Percentiles rank a stretch among this genome's conserved stretches.
phyloP scores from a whole-genome alignment of 2,329 filamentous ascomycete genomes.

The Pseudogymnoascus sp. region DNA sequence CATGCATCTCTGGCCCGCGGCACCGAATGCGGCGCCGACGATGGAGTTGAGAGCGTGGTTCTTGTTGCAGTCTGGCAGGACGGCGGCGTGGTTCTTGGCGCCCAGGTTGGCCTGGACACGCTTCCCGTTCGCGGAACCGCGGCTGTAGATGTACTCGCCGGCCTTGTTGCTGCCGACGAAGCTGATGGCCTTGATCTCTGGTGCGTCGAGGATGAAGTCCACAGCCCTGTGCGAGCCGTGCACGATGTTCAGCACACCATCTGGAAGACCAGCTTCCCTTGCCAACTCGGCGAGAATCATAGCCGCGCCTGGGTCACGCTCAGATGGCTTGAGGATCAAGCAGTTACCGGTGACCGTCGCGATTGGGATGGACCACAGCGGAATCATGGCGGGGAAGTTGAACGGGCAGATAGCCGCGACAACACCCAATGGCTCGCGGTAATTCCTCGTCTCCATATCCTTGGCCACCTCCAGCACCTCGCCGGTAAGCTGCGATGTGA shows the following conservation, averaged over 20 bases:
- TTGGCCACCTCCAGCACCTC: slow-evolving; percentile 79
- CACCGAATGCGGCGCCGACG: slow-evolving; percentile 75
- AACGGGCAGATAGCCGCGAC: slow-evolving; percentile 82
- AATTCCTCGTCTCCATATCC: slow-evolving; percentile 83
- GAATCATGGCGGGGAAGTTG: slow-evolving; percentile 90
- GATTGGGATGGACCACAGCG: slow-evolving; percentile 82
- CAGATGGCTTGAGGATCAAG: slow-evolving; percentile 76
- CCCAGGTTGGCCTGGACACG: slow-evolving; percentile 82
- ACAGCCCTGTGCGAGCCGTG: slow-evolving; percentile 76
- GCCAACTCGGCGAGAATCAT: slow-evolving; percentile 80
- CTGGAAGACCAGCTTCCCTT: slow-evolving; percentile 72
- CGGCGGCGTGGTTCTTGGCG: slow-evolving; percentile 81
- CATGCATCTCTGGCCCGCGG: slow-evolving; percentile 82
- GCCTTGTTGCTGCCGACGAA: slow-evolving; percentile 86
- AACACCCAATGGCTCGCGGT: slow-evolving; percentile 73
- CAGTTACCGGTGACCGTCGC: slow-evolving; percentile 80
- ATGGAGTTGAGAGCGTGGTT: slow-evolving; percentile 83
- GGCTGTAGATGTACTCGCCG: slow-evolving; percentile 76
- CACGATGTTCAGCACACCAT: slow-evolving; percentile 75
- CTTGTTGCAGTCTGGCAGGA: slow-evolving; percentile 82
- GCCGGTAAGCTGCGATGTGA: slow-evolving; percentile 74
- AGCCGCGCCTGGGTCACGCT: slow-evolving; percentile 74
- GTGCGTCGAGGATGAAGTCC: slow-evolving; percentile 79
- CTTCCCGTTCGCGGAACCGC: slow-evolving; percentile 78
- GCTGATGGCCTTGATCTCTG: slow-evolving; percentile 76